Evolutionary conservation across 768 basidiomycete genomes (phyloP).

Genomic region (Lentinus tigrinus): DNA sequence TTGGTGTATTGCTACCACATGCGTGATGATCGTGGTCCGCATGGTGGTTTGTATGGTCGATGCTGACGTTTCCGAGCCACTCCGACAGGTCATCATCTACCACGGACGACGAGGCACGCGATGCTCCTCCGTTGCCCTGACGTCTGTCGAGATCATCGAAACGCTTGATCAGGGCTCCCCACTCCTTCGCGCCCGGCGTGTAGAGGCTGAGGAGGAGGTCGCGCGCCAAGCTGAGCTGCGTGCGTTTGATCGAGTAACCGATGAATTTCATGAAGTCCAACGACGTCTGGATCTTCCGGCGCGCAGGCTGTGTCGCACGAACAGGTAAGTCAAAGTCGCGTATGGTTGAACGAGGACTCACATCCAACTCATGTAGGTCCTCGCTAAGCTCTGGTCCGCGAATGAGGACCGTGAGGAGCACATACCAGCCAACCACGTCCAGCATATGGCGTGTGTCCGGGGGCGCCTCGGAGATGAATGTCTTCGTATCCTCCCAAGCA

Average conservation of each 20-base stretch:
- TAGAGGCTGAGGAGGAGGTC: constrained; percentile 50
- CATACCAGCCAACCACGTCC: constrained; percentile 58
- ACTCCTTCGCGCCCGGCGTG: constrained; percentile 43
- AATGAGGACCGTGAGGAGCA: constrained; percentile 50
- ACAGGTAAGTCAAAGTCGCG: not conserved
- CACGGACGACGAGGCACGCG: constrained; percentile 33
- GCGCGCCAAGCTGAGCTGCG: constrained; percentile 51
- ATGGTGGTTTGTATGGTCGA: constrained; percentile 32
- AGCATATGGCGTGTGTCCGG: constrained; percentile 64
- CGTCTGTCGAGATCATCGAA: constrained; percentile 30
- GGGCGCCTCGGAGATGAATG: constrained; percentile 53
- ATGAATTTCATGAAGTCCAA: constrained; percentile 52
- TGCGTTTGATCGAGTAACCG: constrained; percentile 46
- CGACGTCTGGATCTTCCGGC: constrained; percentile 45
- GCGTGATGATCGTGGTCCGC: constrained; percentile 28
- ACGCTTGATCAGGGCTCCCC: constrained; percentile 41
- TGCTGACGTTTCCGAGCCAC: constrained; percentile 52
- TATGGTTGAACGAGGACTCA: constrained; percentile 24
- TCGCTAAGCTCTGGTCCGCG: constrained; percentile 48
- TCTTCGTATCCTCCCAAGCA: constrained; percentile 59
- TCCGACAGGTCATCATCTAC: constrained; percentile 55
- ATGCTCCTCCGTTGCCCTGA: constrained; percentile 25
- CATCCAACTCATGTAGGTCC: constrained; percentile 52
- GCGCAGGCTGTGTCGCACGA: constrained; percentile 30
- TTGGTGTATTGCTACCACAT: constrained; percentile 44